phyloP scores from a whole-genome alignment of 306 rosid species.

The Nissolia schottii region DNA sequence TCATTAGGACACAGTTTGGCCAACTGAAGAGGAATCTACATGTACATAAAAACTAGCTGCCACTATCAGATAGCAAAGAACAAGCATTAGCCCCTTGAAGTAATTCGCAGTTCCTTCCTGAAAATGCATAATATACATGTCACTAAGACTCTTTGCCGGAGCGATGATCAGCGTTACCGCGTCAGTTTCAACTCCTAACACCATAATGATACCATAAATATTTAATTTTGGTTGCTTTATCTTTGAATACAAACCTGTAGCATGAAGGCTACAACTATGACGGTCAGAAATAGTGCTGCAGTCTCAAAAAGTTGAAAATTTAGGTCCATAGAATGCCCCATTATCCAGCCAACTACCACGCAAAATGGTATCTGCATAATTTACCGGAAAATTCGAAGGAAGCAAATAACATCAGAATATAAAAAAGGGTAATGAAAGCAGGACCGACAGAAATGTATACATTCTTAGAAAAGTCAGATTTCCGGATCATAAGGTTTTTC shows the following conservation, averaged over 20 bases:
- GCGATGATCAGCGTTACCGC: neutral
- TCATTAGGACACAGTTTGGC: neutral
- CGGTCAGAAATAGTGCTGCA: conserved; percentile 61
- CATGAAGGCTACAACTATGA: conserved; percentile 69
- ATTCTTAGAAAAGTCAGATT: neutral
- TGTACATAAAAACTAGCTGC: conserved; percentile 85
- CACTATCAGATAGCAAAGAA: conserved; percentile 77
- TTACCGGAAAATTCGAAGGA: neutral
- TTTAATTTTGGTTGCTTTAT: neutral
- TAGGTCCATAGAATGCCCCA: conserved; percentile 67
- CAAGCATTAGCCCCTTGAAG: conserved; percentile 77
- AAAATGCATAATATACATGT: conserved; percentile 25
- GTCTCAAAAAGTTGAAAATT: conserved; percentile 88
- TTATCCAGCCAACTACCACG: conserved; percentile 73
- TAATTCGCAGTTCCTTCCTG: conserved; percentile 86
- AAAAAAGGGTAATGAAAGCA: neutral
- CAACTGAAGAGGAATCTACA: conserved; percentile 41
- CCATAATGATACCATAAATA: neutral
- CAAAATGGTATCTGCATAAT: conserved; percentile 77
- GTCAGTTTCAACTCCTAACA: neutral
- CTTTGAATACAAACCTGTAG: conserved; percentile 59
- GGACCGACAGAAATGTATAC: neutral
- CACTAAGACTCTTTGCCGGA: neutral
- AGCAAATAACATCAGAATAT: neutral
- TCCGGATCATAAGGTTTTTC: neutral